A percentile compares a stretch with the other conserved stretches of the same genome.
phyloP scores from a whole-genome alignment of 371 early-diverging fungal genomes.

The Mucor indicus region DNA sequence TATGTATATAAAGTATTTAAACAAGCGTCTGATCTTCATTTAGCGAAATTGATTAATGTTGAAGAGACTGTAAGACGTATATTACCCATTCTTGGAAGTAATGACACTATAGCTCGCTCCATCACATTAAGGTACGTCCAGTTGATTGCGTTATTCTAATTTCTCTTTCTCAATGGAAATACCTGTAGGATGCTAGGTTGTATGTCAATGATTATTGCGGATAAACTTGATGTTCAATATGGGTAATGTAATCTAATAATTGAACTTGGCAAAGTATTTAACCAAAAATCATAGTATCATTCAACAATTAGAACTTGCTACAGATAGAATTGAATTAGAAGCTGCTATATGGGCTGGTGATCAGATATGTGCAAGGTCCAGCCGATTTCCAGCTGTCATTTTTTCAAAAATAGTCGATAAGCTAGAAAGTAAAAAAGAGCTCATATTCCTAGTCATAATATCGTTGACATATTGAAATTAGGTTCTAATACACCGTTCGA shows the following conservation, averaged over 20 bases:
- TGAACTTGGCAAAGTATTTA: background rate
- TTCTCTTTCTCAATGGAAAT: background rate
- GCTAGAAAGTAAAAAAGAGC: slow-evolving; percentile 23
- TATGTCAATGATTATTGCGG: slow-evolving; percentile 53
- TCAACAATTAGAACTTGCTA: slow-evolving; percentile 40
- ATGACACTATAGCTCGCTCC: slow-evolving; percentile 53
- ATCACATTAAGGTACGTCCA: slow-evolving; percentile 49
- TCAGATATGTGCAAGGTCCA: slow-evolving; percentile 51
- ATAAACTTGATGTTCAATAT: slow-evolving; percentile 55
- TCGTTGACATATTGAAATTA: slow-evolving; percentile 6
- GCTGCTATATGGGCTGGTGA: slow-evolving; percentile 60
- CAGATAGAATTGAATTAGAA: slow-evolving; percentile 51
- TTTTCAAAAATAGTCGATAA: slow-evolving; percentile 31
- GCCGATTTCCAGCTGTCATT: slow-evolving; percentile 49
- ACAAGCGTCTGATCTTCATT: slow-evolving; percentile 42
- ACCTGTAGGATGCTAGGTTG: slow-evolving; percentile 48
- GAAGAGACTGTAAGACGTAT: slow-evolving; percentile 56
- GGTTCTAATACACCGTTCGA: slow-evolving; percentile 35
- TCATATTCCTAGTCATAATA: background rate
- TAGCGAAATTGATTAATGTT: slow-evolving; percentile 51
- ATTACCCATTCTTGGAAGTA: slow-evolving; percentile 48
- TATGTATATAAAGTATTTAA: slow-evolving; percentile 56
- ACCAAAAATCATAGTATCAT: slow-evolving; percentile 25
- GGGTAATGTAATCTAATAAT: slow-evolving; percentile 37
- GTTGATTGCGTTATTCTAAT: too few species aligned